Base-by-base conservation (phyloP, 106 monocot genomes). In the Alisma plantagoaquatica region DNA sequence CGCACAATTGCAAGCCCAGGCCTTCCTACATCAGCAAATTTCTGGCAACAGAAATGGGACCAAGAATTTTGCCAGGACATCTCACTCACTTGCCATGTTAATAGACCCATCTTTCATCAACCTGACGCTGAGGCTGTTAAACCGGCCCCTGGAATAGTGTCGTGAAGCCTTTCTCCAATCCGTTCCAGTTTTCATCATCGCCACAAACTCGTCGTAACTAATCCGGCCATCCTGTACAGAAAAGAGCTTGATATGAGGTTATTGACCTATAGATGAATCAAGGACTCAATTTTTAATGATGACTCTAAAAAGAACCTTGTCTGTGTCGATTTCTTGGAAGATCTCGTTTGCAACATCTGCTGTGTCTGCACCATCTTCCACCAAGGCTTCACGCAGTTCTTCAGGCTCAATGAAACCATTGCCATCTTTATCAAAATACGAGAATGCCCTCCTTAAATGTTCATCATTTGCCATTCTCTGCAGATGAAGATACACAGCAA, bases 381-480 rank as follows among this genome's bases (percentile, higher is more conserved):
- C 74, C 14, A 96, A 73, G 1, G 88, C 96, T 57, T 78, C 84
- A 2, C 65, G 69, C 21, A 96, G 81, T 60, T 96, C 96, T 45
- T 89, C 78, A 27, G 96, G 59, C 52, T 84, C 89, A 14, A 89
- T 89, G 46, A 47, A 84, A 21, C 89, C 89, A 74, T 96, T 96
- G 2, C 76, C 65, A 57, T 89, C 96, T 46, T 89, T 88, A 43
- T 89, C 88, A 61, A 96, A 96, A 59, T 76, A 84, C 12, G 81
- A 73, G 71, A 96, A 89, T 10, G 89, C 89, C 46, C 54, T 68
- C 27, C 73, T 69, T 20, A 96, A 73, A 57, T 84, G 88, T 20
- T 89, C 96, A 49, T 96, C 84, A 52, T 94, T 87, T 38, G 87
- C 93, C 84, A 96, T 82, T 63, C 81, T 81, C 41, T 84, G 88